Base-by-base conservation (phyloP, 2,329 filamentous ascomycete genomes). In the Neonectria coccinea region DNA sequence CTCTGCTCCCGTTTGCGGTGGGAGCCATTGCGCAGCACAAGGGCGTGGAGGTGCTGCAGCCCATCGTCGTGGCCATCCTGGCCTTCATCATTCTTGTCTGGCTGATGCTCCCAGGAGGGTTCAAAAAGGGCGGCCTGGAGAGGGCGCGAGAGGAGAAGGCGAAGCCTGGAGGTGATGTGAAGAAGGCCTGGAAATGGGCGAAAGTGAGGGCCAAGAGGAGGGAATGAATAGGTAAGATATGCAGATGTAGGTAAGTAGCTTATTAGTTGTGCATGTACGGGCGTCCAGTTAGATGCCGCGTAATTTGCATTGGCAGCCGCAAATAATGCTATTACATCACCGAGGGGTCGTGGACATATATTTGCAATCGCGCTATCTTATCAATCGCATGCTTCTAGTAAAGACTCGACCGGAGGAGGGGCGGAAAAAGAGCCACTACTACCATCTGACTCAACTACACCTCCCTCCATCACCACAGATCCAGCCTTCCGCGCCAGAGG, bases 1-100 rank as follows among this genome's bases (percentile, higher is more conserved):
- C 91, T 1, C 73, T 89, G 16, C 76, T 92, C 77, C 83, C 91
- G 50, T 82, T 93, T 83, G 85, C 86, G 0, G 87, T 92, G 0
- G 91, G 91, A 3, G 89, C 89, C 2, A 88, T 92, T 73, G 89
- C 91, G 3, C 81, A 87, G 67, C 81, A 76, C 47, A 84, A 81
- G 62, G 87, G 88, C 0, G 87, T 89, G 0, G 74, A 81, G 63
- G 85, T 86, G 2, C 74, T 90, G 65, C 86, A 89, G 73, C 86
- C 87, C 3, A 81, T 89, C 18, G 77, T 86, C 8, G 67, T 89
- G 47, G 82, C 81, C 1, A 76, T 87, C 33, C 71, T 89, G 10
- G 77, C 76, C 5, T 76, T 80, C 22, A 82, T 85, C 57, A 66
- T 83, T 12, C 44, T 79, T 1, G 67, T 85, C 36, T 88, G 85